Evolutionary conservation across 352 stramenopile genomes (phyloP).

Genomic region (Globisporangium nagaii): DNA sequence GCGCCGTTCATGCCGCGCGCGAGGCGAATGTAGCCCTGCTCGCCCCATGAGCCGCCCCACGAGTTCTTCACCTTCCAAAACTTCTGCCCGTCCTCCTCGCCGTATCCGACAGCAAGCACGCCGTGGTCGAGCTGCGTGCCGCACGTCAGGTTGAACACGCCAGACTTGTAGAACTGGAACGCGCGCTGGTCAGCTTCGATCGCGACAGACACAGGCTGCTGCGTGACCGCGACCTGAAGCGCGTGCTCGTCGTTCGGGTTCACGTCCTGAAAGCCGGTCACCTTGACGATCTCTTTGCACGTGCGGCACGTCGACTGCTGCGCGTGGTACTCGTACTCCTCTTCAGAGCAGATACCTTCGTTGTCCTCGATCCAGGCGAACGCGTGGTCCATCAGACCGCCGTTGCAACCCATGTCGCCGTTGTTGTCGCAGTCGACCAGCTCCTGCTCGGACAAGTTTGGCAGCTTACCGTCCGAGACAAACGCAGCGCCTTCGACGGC

Average conservation of each 20-base stretch:
- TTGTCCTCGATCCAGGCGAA: constrained; percentile 94
- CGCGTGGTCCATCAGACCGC: constrained; percentile 97
- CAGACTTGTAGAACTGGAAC: constrained; percentile 97
- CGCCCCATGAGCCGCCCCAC: constrained; percentile 91
- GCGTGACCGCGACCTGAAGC: constrained; percentile 85
- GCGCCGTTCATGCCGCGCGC: constrained; percentile 55
- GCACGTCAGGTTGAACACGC: constrained; percentile 82
- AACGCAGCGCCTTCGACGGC: constrained; percentile 96
- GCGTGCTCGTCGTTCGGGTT: constrained; percentile 72
- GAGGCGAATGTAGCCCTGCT: constrained; percentile 92
- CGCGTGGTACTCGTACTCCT: constrained; percentile 94
- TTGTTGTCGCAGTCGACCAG: constrained; percentile 96
- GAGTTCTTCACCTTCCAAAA: constrained; percentile 98
- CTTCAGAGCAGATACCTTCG: constrained; percentile 91
- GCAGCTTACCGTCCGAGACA: constrained; percentile 88
- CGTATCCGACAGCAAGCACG: constrained; percentile 96
- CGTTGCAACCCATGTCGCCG: constrained; percentile 95
- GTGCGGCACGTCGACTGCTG: constrained; percentile 67
- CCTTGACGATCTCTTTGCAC: constrained; percentile 81
- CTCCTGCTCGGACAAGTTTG: constrained; percentile 96
- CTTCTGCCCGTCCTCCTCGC: constrained; percentile 73
- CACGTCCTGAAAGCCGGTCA: constrained; percentile 89
- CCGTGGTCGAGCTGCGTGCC: constrained; percentile 96
- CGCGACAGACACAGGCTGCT: constrained; percentile 92
- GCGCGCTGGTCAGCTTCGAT: constrained; percentile 92